phyloP scores from a whole-genome alignment of 345 rosid species.

The Lumnitzera racemosa region DNA sequence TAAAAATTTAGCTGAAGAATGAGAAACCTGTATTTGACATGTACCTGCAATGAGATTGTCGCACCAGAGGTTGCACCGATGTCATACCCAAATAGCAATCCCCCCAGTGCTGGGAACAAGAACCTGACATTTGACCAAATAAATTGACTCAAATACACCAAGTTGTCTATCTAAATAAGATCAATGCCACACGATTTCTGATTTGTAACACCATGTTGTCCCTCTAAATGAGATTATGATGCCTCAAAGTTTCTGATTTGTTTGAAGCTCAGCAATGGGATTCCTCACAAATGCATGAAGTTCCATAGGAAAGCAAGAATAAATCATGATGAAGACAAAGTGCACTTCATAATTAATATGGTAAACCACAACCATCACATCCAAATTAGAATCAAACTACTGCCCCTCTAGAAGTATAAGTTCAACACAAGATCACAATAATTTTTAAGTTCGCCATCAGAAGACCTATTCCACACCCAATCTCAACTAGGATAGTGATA shows the following conservation, averaged over 20 bases:
- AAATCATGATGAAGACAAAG: too few relatives aligned
- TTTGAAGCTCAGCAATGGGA: too few relatives aligned
- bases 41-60: conserved; percentile 77
- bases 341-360: too few relatives aligned
- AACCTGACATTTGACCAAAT: conserved; percentile 44
- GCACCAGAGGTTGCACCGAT: conserved; percentile 98
- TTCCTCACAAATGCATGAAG: too few relatives aligned
- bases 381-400: too few relatives aligned
- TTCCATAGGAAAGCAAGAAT: too few relatives aligned
- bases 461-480: too few relatives aligned
- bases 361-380: too few relatives aligned
- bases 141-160: background rate
- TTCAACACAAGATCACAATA: too few relatives aligned
- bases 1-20: background rate
- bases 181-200: background rate
- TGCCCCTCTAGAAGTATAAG: too few relatives aligned
- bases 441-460: too few relatives aligned
- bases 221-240: background rate
- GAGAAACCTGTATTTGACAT: background rate
- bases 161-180: background rate
- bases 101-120: conserved; percentile 88
- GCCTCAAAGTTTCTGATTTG: background rate
- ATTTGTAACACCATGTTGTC: background rate
- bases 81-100: conserved; percentile 86
- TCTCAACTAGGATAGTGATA: too few relatives aligned